These are phyloP conservation scores for Nannochloropsis salina DNA, from an alignment of 108 stramenopile species.

Conservation along the genomic window DNA sequence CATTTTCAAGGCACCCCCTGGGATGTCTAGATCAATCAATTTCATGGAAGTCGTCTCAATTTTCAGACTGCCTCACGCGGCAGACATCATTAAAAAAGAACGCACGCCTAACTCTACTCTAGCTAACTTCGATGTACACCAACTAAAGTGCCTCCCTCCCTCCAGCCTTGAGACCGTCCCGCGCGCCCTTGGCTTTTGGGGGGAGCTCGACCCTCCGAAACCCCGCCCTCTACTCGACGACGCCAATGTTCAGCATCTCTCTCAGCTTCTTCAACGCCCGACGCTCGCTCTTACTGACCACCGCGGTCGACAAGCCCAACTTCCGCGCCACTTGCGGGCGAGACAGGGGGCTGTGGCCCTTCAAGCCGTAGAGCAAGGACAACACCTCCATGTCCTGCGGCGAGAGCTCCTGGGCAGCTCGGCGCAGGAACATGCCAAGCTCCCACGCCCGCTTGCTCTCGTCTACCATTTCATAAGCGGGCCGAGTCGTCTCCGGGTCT, in stretches of 20 bases:
- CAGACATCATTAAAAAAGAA: too few species aligned
- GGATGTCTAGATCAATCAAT: too few species aligned
- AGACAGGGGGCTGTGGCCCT: background rate
- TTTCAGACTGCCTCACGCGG: too few species aligned
- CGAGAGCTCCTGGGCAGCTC: background rate
- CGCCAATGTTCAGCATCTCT: background rate
- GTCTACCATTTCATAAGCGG: background rate
- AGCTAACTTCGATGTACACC: too few species aligned
- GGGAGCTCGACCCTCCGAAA: too few species aligned
- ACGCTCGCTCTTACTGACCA: background rate
- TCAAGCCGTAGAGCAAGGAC: background rate
- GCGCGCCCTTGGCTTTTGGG: too few species aligned
- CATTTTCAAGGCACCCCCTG: too few species aligned
- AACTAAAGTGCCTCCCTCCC: too few species aligned
- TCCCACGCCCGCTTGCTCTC: background rate
- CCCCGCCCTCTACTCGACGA: background rate
- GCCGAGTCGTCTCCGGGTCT: background rate
- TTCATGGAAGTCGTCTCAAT: too few species aligned
- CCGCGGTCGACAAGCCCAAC: background rate
- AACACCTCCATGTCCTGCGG: background rate
- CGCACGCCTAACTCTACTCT: too few species aligned
- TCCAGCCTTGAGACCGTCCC: too few species aligned
- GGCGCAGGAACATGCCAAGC: background rate
- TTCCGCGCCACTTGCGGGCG: background rate
- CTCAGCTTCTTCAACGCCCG: slow-evolving; percentile 17